Percentiles rank a stretch among this genome's conserved stretches.
Conservation (phyloP, 495 filamentous ascomycete genomes). For the Glarea lozoyensis region DNA sequence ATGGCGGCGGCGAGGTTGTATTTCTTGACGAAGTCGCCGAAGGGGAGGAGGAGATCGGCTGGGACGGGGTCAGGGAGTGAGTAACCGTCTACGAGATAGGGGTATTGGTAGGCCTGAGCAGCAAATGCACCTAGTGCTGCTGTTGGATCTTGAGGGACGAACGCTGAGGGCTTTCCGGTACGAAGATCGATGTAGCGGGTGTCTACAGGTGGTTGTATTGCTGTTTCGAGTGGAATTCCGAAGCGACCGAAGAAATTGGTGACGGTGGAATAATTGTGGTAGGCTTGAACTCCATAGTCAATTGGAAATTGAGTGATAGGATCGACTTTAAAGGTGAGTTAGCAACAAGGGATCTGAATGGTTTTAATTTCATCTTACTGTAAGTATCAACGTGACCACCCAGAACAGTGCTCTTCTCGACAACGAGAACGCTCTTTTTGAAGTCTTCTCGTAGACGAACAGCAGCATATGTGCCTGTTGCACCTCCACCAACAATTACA, state of each 20-base stretch:
- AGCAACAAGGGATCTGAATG: no score
- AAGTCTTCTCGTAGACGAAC: slow-evolving; percentile 29
- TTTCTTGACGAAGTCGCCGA: slow-evolving; percentile 26
- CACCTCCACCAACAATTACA: slow-evolving; percentile 42
- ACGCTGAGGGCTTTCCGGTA: slow-evolving; percentile 8
- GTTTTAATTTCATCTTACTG: no score
- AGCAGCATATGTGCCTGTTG: slow-evolving; percentile 37
- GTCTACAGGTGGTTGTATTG: no score
- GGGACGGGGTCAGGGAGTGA: slow-evolving; percentile 24
- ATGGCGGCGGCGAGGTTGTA: slow-evolving; percentile 19
- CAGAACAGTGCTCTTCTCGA: slow-evolving; percentile 32
- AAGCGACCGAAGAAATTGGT: slow-evolving; percentile 34
- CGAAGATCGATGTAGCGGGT: slow-evolving; percentile 8
- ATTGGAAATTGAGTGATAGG: slow-evolving; percentile 6
- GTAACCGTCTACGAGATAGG: slow-evolving; percentile 22
- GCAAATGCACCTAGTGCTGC: slow-evolving; percentile 20
- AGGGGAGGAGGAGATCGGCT: slow-evolving; percentile 24
- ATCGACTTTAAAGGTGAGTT: no score
- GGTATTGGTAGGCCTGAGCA: slow-evolving; percentile 29
- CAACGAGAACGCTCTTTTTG: slow-evolving; percentile 30
- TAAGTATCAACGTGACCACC: slow-evolving; percentile 42
- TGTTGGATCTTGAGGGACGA: slow-evolving; percentile 17
- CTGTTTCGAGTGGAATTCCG: slow-evolving; percentile 18
- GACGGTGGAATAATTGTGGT: slow-evolving; percentile 19
- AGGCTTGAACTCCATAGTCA: slow-evolving; percentile 6